Conservation (phyloP, 257 asterid genomes). For the Nicotiana knightiana region DNA sequence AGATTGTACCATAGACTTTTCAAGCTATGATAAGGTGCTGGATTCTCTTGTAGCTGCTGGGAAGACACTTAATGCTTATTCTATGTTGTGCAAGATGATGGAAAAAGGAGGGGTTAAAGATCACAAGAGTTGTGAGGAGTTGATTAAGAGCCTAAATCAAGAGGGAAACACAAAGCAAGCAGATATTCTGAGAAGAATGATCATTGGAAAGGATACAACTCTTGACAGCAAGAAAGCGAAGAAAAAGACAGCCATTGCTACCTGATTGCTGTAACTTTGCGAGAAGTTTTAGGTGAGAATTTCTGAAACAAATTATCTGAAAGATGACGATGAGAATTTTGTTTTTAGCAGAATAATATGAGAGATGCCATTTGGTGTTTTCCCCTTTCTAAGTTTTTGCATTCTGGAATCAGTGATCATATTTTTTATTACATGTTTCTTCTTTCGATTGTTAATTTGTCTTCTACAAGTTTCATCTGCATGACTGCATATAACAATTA, state of each 20-base stretch:
- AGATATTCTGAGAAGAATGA: constrained; percentile 70
- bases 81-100: constrained; percentile 64
- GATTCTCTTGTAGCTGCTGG: constrained; percentile 75
- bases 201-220: constrained; percentile 29
- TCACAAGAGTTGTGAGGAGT: constrained; percentile 54
- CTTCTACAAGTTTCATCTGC: not conserved
- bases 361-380: not conserved
- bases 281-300: constrained; percentile 22
- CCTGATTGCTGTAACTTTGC: constrained; percentile 9
- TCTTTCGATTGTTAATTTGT: not conserved
- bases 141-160: constrained; percentile 70
- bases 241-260: constrained; percentile 35
- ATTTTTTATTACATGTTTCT: not conserved
- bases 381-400: not conserved
- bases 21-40: constrained; percentile 78
- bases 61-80: constrained; percentile 85
- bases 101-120: constrained; percentile 67
- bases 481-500: not conserved
- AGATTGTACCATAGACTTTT: constrained; percentile 36
- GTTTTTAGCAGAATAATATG: not conserved
- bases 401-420: not conserved
- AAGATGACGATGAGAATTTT: not conserved
- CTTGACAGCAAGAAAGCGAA: constrained; percentile 52
- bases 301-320: constrained; percentile 3
- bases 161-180: constrained; percentile 94